Percentiles rank a stretch among this genome's conserved stretches.
Evolutionary conservation across 2,329 filamentous ascomycete genomes (phyloP).

Genomic region (Monosporascus sp.): DNA sequence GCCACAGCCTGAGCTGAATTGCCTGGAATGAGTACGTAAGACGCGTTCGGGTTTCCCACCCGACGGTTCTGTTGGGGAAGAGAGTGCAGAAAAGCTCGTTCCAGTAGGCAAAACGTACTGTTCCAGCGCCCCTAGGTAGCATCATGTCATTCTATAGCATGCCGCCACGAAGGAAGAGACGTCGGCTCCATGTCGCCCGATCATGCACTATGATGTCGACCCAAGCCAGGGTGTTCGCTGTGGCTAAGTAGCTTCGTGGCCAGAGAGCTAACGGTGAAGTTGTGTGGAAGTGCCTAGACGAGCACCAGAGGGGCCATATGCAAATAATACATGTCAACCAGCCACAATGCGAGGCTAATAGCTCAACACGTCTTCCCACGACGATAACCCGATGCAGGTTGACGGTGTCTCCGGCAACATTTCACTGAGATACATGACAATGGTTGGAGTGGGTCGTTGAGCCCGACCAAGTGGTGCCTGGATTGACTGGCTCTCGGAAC

Average conservation of each 20-base stretch:
- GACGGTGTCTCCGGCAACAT: no score
- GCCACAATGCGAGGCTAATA: background rate
- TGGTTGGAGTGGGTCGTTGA: conserved; percentile 13
- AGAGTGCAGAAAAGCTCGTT: background rate
- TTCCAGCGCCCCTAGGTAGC: background rate
- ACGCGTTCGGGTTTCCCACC: no score
- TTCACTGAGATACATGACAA: no score
- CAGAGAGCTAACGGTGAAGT: no score
- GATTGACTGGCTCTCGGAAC: conserved; percentile 21
- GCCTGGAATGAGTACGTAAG: no score
- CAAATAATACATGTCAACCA: background rate
- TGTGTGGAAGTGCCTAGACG: no score
- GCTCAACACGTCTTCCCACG: no score
- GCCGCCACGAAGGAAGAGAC: background rate
- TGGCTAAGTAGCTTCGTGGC: background rate
- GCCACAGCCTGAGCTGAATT: background rate
- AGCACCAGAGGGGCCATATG: background rate
- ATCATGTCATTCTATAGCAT: background rate
- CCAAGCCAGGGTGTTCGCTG: background rate
- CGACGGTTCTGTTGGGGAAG: background rate
- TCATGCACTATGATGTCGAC: background rate
- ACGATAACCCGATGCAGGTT: no score
- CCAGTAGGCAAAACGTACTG: background rate
- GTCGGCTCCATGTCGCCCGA: background rate
- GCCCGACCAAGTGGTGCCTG: conserved; percentile 24